Base-by-base conservation (phyloP, 805 yeast genomes). In the Brettanomyces custersianus region DNA sequence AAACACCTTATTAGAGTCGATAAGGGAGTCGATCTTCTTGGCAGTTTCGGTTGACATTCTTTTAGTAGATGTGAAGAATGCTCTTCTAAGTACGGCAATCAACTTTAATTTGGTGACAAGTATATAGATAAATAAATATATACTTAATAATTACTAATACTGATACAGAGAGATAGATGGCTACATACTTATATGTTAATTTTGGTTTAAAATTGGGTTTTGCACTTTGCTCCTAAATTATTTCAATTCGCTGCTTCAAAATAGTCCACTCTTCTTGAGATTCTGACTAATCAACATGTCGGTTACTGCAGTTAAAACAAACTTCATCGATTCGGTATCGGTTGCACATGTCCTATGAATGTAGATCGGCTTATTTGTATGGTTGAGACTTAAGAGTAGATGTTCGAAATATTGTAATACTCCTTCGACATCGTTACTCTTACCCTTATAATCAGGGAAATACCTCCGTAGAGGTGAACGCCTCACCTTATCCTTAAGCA, bases 341-440 rank as follows among this genome's bases (percentile, higher is more conserved):
- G 98, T 92, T 0, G 98, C 98, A 61, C 96, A 87, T 1, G 98
- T 92, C 45, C 87, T 65, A 60, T 87, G 96, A 17, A 85, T 81
- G 54, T 92, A 92, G 22, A 92, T 72, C n/a, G 87, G 90, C 43
- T 77, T 74, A 32, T 74, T 69, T 4, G 70, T 55, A 41, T 73
- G 63, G 54, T 87, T 85, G 40, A 83, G 55, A 36, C 72, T 64
- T 39, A 80, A 51, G 46, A 87, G 84, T 34, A 74, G 60, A 29
- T 64, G 62, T 50, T 83, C 94, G 52, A 90, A 81, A 52, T 74
- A 87, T 44, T 70, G 69, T 16, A 78, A 53, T 4, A 85, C 90
- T 29, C 75, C 80, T 34, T 77, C 80, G 9, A 68, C 71, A 55
- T 80, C 77, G 17, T 66, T 68, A 33, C 79, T 68, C 38, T 66